Percentiles rank a stretch among this genome's conserved stretches.
These are phyloP conservation scores for Rhytidhysteron rufulum DNA, from an alignment of 2,329 filamentous ascomycete species.

Conservation along the genomic window DNA sequence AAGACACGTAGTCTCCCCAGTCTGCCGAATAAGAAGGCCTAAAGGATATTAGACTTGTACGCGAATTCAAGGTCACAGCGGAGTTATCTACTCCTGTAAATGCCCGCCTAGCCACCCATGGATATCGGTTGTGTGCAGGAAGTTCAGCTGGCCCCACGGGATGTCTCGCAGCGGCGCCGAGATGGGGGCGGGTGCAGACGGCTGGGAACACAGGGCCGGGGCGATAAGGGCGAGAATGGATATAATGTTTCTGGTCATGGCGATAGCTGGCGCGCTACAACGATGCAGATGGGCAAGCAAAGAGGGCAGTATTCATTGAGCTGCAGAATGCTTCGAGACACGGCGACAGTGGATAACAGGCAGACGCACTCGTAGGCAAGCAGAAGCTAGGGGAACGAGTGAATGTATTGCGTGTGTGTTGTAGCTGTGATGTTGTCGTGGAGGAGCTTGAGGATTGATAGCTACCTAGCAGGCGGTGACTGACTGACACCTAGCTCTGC, in stretches of 20 bases:
- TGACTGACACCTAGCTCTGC: too few relatives aligned
- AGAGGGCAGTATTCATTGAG: too few relatives aligned
- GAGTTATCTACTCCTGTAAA: constrained; percentile 68
- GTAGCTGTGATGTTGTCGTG: too few relatives aligned
- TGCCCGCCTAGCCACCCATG: constrained; percentile 96
- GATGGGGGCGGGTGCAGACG: constrained; percentile 72
- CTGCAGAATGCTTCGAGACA: too few relatives aligned
- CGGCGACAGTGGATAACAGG: too few relatives aligned
- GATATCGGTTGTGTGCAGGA: constrained; percentile 81
- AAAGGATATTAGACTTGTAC: constrained; percentile 10
- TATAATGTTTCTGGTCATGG: constrained; percentile 1
- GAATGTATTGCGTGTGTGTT: too few relatives aligned
- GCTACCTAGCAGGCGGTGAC: too few relatives aligned
- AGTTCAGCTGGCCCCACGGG: constrained; percentile 92
- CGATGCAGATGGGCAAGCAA: not conserved
- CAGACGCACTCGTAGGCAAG: too few relatives aligned
- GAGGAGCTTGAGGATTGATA: too few relatives aligned
- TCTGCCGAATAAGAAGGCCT: constrained; percentile 90
- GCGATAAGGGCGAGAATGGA: constrained; percentile 17
- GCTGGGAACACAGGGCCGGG: constrained; percentile 61
- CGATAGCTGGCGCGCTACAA: not conserved
- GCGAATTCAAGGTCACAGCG: not conserved
- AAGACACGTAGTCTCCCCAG: constrained; percentile 97
- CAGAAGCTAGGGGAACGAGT: too few relatives aligned
- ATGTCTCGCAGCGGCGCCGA: constrained; percentile 78